Percentiles rank a stretch among this genome's conserved stretches.
These are phyloP conservation scores for Trypanosoma mega DNA, from an alignment of 208 protist species.

Conservation along the genomic window DNA sequence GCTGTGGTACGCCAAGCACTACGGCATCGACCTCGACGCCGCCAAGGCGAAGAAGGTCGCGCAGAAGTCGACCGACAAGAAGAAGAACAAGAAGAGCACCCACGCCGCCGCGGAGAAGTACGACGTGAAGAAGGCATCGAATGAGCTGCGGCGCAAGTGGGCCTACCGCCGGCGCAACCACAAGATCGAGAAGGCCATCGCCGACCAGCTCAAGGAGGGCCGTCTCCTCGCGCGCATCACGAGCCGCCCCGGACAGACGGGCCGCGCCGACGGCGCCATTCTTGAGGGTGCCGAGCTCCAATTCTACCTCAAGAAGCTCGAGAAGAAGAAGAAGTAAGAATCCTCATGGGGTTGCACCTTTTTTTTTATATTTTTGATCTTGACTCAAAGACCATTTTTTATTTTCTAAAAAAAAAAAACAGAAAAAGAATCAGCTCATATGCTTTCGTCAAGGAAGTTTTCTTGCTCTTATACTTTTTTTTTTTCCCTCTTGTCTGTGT, in stretches of 20 bases:
- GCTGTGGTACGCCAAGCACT: slow-evolving; percentile 98
- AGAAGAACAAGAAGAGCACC: slow-evolving; percentile 75
- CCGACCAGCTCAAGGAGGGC: slow-evolving; percentile 94
- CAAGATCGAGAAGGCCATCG: slow-evolving; percentile 85
- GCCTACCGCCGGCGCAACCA: slow-evolving; percentile 53
- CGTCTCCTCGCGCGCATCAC: slow-evolving; percentile 94
- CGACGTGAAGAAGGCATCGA: slow-evolving; percentile 68
- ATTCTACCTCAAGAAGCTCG: slow-evolving; percentile 99
- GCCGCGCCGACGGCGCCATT: slow-evolving; percentile 97
- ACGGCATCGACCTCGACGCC: slow-evolving; percentile 94
- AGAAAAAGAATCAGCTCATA: neutral
- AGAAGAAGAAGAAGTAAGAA: slow-evolving; percentile 96
- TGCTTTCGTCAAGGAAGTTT: neutral
- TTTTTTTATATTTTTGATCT: slow-evolving; percentile 13
- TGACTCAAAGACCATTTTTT: neutral
- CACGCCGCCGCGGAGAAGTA: slow-evolving; percentile 62
- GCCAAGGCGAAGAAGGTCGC: slow-evolving; percentile 80
- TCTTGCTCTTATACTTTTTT: slow-evolving; percentile 12
- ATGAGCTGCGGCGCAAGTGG: slow-evolving; percentile 79
- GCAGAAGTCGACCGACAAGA: slow-evolving; percentile 44
- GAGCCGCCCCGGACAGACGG: slow-evolving; percentile 98
- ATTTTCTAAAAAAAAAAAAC: slow-evolving; percentile 1
- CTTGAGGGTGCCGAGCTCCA: slow-evolving; percentile 99
- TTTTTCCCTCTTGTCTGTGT: slow-evolving; percentile 28
- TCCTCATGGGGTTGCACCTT: slow-evolving; percentile 1